Evolutionary conservation across 345 rosid genomes (phyloP), one percentile per base, ranked within the genome.

Genomic region (Gossypioides kirkii): DNA sequence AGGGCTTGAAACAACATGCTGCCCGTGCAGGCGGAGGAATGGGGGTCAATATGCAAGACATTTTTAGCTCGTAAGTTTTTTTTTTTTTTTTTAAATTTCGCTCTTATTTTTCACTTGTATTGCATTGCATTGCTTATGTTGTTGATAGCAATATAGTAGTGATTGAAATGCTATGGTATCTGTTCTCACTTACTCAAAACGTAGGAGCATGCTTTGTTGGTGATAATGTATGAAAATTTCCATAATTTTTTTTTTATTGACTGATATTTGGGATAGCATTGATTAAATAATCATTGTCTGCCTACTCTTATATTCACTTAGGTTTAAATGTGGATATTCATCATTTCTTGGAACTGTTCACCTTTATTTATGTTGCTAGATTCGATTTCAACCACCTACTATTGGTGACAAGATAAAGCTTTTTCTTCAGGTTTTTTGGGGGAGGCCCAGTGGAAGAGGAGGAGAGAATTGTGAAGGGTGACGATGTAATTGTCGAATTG

Each of bases 1-100:
- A 96, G 23, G 99, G 99, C 50, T 85, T 96, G 26, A 93, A 93
- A 72, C 98, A 96, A 88, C 91, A 88, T 74, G 89, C 94, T 60
- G 96, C 99, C 2, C 77, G 82, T 62, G 97, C 97, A 10, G 98
- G 98, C 50, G 75, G 91, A 45, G 93, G 97, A 49, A 86, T 85
- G 82, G 96, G 98, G 42, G 87, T 82, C 62, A 79, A 83, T 73
- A 78, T 90, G 26, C 87, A 88, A 47, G 93, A 90, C 77, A 78
- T 90, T 61, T 88, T 90, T n/a, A 80, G 85, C 46, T 14, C 69
- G 96, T 90, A 76, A 82, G 90, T 76, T 3, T 63, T 63, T 65
- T 61, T 32, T 76, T 3, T 63, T 63, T 65, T 61, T 32, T 11
- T 20, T 14, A 50, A n/a, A 36, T 18, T 72, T 42, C 38, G 3